Base-by-base conservation (phyloP, 2,329 filamentous ascomycete species). In the Epichloe glyceriae region DNA sequence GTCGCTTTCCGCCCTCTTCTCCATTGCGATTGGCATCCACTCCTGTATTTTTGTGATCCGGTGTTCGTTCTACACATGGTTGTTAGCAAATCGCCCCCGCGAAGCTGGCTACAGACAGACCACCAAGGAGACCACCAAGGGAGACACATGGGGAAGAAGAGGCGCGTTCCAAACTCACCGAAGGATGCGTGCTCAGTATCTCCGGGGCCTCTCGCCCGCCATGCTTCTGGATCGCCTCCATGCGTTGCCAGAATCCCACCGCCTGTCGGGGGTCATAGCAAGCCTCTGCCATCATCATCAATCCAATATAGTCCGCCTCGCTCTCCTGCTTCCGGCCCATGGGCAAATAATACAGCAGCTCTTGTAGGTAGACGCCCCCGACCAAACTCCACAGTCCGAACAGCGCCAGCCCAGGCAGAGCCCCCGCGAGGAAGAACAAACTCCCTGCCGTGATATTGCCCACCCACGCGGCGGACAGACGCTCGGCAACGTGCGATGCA, bases 221-320 rank as follows among this genome's bases (percentile, higher is more conserved):
- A 14, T 52, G 50, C 26, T 71, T 57, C 46, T 69, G 70, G 3
- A 67, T 62, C 39, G 64, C 62, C 55, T 85, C 79, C 81, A 88
- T 86, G 47, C 81, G 68, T 61, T 74, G 65, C 83, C 81, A 88
- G 53, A 90, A 79, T 0, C 70, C 71, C 42, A 84, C 70, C 0
- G 86, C 85, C 53, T 80, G 78, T 12, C 73, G 67, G 1, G 86
- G 86, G 54, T 88, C 74, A 62, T 85, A 90, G 67, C 86, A 90
- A 26, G 82, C 83, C 67, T 87, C 79, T 0, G 85, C 80, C 84
- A 90, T 90, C 75, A 90, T 85, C 75, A 90, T 80, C 35, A 90
- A 66, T 0, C 86, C 86, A 46, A 90, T 88, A 59, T 86, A 87
- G 61, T 91, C 86, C 0, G 86, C 86, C 68, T 91, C 86, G 46